phyloP scores from a whole-genome alignment of 2,329 filamentous ascomycete species.

The Exserohilum turcica region DNA sequence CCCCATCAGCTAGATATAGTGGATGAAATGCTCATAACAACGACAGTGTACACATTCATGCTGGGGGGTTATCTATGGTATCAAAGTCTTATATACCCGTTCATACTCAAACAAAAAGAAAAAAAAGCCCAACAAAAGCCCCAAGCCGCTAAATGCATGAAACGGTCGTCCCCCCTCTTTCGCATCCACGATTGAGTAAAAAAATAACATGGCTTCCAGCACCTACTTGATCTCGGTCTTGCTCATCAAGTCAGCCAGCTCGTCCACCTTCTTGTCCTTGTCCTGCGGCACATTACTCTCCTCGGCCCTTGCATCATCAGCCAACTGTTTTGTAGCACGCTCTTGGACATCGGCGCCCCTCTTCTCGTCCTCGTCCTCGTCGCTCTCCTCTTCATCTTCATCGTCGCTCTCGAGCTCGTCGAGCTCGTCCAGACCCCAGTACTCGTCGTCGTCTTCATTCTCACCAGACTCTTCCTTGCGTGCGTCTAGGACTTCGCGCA shows the following conservation, averaged over 20 bases:
- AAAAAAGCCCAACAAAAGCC: background rate
- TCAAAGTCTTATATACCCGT: conserved; percentile 3
- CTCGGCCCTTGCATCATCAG: conserved; percentile 73
- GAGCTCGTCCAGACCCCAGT: conserved; percentile 63
- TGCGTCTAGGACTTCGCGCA: conserved; percentile 71
- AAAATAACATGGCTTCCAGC: background rate
- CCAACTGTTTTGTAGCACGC: conserved; percentile 58
- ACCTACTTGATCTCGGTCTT: conserved; percentile 63
- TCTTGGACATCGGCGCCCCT: conserved; percentile 58
- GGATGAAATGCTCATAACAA: background rate
- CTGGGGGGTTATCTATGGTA: conserved; percentile 8
- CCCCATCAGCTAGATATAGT: background rate
- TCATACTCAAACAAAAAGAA: background rate
- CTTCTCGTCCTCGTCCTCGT: conserved; percentile 73
- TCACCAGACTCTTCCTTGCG: conserved; percentile 67
- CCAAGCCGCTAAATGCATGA: conserved; percentile 16
- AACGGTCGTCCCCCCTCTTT: background rate
- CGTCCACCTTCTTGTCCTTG: conserved; percentile 80
- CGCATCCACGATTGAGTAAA: background rate
- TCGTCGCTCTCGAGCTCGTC: conserved; percentile 83
- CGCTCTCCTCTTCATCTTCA: conserved; percentile 76
- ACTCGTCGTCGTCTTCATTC: conserved; percentile 61
- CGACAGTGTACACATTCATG: background rate
- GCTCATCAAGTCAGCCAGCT: conserved; percentile 73
- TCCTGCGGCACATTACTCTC: conserved; percentile 72